phyloP scores from a whole-genome alignment of 352 stramenopile genomes.

The Hyaloperonospora brassicae region DNA sequence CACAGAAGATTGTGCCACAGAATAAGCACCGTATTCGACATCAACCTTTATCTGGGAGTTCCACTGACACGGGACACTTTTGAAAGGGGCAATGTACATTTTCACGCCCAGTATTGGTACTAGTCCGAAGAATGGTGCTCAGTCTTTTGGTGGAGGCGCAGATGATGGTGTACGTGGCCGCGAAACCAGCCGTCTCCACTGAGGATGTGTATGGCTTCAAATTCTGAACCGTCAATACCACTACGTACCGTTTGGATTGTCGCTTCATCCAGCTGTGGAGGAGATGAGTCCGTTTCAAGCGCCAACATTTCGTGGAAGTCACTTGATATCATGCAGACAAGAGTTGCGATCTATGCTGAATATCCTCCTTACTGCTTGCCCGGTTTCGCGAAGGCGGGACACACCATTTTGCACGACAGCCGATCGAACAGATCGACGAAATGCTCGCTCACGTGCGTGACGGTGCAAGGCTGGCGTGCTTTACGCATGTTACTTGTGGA shows the following conservation, averaged over 20 bases:
- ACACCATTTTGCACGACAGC: conserved; percentile 32
- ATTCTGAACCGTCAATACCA: neutral
- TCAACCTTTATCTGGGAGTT: no score
- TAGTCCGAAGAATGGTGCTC: conserved; percentile 7
- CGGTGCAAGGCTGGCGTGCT: conserved; percentile 41
- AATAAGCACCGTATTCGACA: no score
- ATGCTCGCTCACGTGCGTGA: conserved; percentile 14
- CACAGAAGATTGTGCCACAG: no score
- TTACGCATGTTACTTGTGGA: conserved; percentile 51
- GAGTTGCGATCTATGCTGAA: neutral
- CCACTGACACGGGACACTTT: no score
- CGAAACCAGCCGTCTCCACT: neutral
- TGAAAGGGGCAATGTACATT: no score
- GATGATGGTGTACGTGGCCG: conserved; percentile 4
- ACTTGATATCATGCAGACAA: conserved; percentile 17
- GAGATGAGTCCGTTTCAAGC: conserved; percentile 3
- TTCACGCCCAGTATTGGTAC: conserved; percentile 1
- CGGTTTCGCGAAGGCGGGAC: conserved; percentile 40
- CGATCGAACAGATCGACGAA: conserved; percentile 40
- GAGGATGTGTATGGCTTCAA: neutral
- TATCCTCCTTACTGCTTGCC: conserved; percentile 36
- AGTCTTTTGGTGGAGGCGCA: conserved; percentile 10
- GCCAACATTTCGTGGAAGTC: conserved; percentile 20
- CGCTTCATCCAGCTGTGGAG: conserved; percentile 14
- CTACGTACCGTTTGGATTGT: conserved; percentile 16